These are phyloP conservation scores for Scolecobasidium constrictum DNA, from an alignment of 2,329 filamentous ascomycete genomes.

Conservation along the genomic window DNA sequence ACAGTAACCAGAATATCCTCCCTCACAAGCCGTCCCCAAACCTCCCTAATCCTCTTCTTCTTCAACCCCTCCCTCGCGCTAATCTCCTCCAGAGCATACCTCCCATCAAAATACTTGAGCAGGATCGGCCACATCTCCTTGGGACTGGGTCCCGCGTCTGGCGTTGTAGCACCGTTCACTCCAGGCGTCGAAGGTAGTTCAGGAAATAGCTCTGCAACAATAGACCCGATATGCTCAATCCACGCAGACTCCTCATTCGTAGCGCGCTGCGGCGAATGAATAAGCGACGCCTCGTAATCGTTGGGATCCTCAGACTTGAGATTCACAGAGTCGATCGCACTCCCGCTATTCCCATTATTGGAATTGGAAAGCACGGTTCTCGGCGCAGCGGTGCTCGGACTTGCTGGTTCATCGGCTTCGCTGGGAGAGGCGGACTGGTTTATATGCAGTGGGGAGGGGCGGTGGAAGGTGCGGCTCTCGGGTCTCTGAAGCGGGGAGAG, in stretches of 20 bases:
- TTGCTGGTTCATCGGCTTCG: slow-evolving; percentile 20
- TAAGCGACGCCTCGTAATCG: slow-evolving; percentile 29
- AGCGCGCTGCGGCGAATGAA: slow-evolving; percentile 68
- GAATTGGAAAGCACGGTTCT: not conserved
- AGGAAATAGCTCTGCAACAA: slow-evolving; percentile 17
- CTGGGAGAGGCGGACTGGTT: slow-evolving; percentile 44
- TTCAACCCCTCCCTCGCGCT: slow-evolving; percentile 78
- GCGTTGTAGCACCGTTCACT: not conserved
- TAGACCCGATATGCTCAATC: slow-evolving; percentile 34
- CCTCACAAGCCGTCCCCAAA: slow-evolving; percentile 55
- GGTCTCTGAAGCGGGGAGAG: slow-evolving; percentile 5
- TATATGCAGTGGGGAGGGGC: slow-evolving; percentile 30
- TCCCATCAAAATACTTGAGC: slow-evolving; percentile 80
- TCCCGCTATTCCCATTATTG: not conserved
- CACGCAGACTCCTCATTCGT: slow-evolving; percentile 68
- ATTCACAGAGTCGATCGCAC: not conserved
- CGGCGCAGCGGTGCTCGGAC: not conserved
- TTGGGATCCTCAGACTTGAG: slow-evolving; percentile 2
- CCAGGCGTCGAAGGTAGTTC: not conserved
- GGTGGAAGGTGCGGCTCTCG: slow-evolving; percentile 12
- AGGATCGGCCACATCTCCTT: slow-evolving; percentile 61
- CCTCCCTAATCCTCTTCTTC: slow-evolving; percentile 51
- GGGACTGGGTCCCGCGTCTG: slow-evolving; percentile 21
- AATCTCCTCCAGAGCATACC: slow-evolving; percentile 75
- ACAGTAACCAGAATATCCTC: slow-evolving; percentile 45